Conservation (phyloP, 2,329 filamentous ascomycete genomes). For the Chrysosporium keratinophilum region DNA sequence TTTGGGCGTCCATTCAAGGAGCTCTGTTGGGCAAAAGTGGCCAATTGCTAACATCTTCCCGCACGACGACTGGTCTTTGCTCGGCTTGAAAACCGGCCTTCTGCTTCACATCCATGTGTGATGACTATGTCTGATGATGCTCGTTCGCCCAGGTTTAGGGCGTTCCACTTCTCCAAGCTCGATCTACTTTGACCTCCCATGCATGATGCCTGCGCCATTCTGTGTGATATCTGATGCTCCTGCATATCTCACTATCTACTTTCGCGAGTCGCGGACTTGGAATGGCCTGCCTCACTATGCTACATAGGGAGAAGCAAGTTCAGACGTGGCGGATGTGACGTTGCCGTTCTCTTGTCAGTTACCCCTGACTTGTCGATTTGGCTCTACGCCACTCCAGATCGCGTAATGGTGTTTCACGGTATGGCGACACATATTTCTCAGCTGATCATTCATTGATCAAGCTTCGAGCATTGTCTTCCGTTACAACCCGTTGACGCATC, state of each 20-base stretch:
- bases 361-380: background rate
- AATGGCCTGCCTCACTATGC: slow-evolving; percentile 1
- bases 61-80: background rate
- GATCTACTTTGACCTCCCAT: background rate
- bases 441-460: slow-evolving; percentile 9
- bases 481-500: slow-evolving; percentile 6
- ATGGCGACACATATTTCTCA: slow-evolving; percentile 4
- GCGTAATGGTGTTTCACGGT: slow-evolving; percentile 11
- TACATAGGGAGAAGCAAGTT: slow-evolving; percentile 8
- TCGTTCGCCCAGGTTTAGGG: background rate
- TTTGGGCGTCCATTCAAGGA: background rate
- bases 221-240: slow-evolving; percentile 3
- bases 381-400: background rate
- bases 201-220: background rate
- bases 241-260: background rate
- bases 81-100: background rate
- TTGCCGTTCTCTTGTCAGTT: background rate
- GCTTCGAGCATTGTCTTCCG: background rate
- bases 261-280: background rate
- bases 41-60: background rate
- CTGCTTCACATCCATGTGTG: background rate
- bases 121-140: background rate
- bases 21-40: background rate
- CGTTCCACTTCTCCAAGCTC: slow-evolving; percentile 1
- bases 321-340: slow-evolving; percentile 11